Evolutionary conservation across 192 early-diverging fungal species (phyloP).

Genomic region (Coemansia asiatica): DNA sequence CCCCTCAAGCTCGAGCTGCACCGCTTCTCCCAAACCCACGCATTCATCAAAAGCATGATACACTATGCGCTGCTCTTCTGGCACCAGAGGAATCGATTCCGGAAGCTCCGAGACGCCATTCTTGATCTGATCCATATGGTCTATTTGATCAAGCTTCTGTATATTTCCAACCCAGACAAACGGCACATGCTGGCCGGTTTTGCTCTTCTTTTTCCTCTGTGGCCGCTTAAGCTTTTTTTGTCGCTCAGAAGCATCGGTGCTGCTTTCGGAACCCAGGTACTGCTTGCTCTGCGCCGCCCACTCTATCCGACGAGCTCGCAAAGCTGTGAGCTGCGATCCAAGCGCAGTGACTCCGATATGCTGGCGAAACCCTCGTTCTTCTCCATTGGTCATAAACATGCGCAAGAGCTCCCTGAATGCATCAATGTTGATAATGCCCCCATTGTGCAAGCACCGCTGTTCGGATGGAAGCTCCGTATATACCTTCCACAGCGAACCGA

Average conservation of each 20-base stretch:
- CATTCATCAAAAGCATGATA: neutral
- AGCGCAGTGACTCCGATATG: slow-evolving; percentile 28
- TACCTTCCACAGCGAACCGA: slow-evolving; percentile 58
- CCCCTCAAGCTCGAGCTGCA: slow-evolving; percentile 2
- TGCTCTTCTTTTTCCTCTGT: neutral
- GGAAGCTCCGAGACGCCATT: neutral
- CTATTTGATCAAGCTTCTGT: neutral
- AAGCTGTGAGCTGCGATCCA: slow-evolving; percentile 23
- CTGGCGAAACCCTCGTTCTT: slow-evolving; percentile 57
- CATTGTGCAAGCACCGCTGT: slow-evolving; percentile 57
- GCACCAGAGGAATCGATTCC: neutral
- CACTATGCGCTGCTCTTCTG: neutral
- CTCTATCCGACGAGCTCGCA: slow-evolving; percentile 23
- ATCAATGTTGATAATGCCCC: slow-evolving; percentile 53
- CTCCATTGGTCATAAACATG: slow-evolving; percentile 49
- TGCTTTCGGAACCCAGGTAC: neutral
- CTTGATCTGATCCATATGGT: neutral
- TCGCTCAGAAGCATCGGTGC: neutral
- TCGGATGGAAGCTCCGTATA: slow-evolving; percentile 34
- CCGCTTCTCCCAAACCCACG: slow-evolving; percentile 1
- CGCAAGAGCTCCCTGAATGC: slow-evolving; percentile 51
- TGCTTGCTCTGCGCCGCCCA: slow-evolving; percentile 20
- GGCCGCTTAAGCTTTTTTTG: neutral
- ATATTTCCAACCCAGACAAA: slow-evolving; percentile 31
- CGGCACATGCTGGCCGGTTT: slow-evolving; percentile 13